Percentiles rank a stretch among this genome's conserved stretches.
Conservation (phyloP, 805 yeast genomes). For the Metschnikowia drakensbergensis region DNA sequence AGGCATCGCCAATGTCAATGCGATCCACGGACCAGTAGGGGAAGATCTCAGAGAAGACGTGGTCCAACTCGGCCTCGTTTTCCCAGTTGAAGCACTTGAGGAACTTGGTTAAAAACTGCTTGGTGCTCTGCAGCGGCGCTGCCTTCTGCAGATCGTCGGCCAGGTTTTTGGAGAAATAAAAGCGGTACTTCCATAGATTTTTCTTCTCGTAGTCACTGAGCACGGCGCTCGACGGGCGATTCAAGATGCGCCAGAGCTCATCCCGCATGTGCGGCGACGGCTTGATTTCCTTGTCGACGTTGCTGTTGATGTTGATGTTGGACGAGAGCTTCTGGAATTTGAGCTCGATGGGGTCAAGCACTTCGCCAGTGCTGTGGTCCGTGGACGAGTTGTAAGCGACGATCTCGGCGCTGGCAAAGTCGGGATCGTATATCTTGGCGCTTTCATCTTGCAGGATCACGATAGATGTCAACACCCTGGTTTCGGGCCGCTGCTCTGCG, state of each 20-base stretch:
- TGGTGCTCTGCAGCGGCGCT: conserved; percentile 47
- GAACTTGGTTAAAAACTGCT: conserved; percentile 62
- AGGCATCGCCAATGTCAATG: conserved; percentile 77
- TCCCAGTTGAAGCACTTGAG: conserved; percentile 86
- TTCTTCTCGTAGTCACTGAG: conserved; percentile 80
- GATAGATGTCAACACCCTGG: background rate
- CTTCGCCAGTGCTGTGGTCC: conserved; percentile 5
- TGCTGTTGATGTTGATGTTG: conserved; percentile 64
- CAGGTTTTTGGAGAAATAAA: conserved; percentile 47
- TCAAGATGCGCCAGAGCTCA: conserved; percentile 62
- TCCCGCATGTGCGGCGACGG: conserved; percentile 84
- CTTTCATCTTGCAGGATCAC: background rate
- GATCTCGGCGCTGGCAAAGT: conserved; percentile 22
- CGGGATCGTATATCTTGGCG: conserved; percentile 40
- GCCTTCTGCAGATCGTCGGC: conserved; percentile 26
- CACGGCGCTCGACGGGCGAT: conserved; percentile 79
- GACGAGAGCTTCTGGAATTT: conserved; percentile 84
- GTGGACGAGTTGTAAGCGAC: conserved; percentile 8
- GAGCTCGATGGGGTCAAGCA: conserved; percentile 74
- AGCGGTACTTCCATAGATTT: conserved; percentile 86
- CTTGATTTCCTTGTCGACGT: conserved; percentile 77
- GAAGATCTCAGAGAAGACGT: conserved; percentile 65
- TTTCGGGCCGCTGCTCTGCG: conserved; percentile 21
- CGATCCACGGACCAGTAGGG: conserved; percentile 63
- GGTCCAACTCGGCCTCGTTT: conserved; percentile 74